Base-by-base conservation (phyloP, 331 rosid genomes). In the Erythrophleum ivorense region DNA sequence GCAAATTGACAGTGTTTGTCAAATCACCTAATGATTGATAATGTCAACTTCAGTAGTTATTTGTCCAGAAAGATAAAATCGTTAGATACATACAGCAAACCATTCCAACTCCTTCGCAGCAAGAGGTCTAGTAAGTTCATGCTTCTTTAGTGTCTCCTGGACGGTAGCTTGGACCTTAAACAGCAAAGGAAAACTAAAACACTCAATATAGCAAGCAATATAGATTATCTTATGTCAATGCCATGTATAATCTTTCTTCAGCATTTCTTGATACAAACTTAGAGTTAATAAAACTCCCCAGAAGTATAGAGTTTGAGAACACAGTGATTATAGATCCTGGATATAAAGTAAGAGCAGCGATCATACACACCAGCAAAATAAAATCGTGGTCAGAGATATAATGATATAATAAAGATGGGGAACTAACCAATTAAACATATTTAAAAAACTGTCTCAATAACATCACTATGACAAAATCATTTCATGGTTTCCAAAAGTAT, bases 61-160 rank as follows among this genome's bases (percentile, higher is more conserved):
- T 55, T 38, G 29, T 58, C 40, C n/a, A 78, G 52, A 53, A 21
- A 60, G 9, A 52, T 41, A 77, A 68, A 80, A 73, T 40, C 84
- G 67, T 58, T 68, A 10, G 14, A 81, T 24, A 76, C 97, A 69
- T 86, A 96, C 99, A 90, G 84, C 94, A 90, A 96, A 91, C 99
- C 98, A 93, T 85, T 83, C 98, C 76, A 92, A 85, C 86, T 96
- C 98, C 80, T 86, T 91, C 7, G 97, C 88, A 65, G 98, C 95
- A 77, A 93, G 91, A 63, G 94, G 85, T 53, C 90, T 88, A 7
- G 94, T 91, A 68, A 95, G 88, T 77, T 95, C 99, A 34, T 93
- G 92, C 83, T 80, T 86, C 75, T 88, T 78, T 79, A 95, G 91
- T 12, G 81, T 87, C 85, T 93, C 95, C 72, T 64, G 87, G 72